Evolutionary conservation across 768 basidiomycete genomes (phyloP).

Genomic region (Calocybe gangraenosa): DNA sequence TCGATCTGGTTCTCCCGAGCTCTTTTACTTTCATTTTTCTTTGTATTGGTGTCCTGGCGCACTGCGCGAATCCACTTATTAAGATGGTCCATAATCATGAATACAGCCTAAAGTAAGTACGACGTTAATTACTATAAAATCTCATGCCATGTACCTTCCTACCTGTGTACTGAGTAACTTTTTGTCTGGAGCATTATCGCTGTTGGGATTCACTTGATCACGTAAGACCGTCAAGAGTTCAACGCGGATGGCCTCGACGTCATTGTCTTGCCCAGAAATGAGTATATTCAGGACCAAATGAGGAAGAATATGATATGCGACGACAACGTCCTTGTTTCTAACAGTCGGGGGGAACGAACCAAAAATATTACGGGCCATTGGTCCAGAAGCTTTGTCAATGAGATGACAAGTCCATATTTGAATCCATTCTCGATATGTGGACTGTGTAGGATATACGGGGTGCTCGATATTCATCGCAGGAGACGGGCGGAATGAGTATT

Average conservation of each 20-base stretch:
- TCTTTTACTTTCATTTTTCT: constrained; percentile 50
- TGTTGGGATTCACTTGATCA: constrained; percentile 74
- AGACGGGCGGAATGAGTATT: constrained; percentile 51
- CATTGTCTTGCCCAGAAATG: constrained; percentile 64
- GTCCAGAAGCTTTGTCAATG: constrained; percentile 59
- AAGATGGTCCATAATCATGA: constrained; percentile 91
- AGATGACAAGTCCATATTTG: constrained; percentile 85
- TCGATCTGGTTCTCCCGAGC: constrained; percentile 32
- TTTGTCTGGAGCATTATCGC: constrained; percentile 66
- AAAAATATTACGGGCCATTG: constrained; percentile 66
- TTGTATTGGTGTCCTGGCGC: constrained; percentile 56
- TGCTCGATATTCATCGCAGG: constrained; percentile 38
- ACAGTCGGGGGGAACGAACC: constrained; percentile 73
- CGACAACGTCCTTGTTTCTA: constrained; percentile 85
- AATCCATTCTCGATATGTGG: constrained; percentile 95
- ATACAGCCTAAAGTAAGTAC: constrained; percentile 63
- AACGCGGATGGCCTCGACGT: constrained; percentile 57
- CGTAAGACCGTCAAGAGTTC: constrained; percentile 82
- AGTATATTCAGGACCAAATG: constrained; percentile 87
- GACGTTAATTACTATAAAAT: not conserved
- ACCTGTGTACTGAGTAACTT: constrained; percentile 94
- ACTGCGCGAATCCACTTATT: constrained; percentile 82
- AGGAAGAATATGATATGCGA: constrained; percentile 89
- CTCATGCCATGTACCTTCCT: constrained; percentile 13
- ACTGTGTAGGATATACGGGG: constrained; percentile 74